Evolutionary conservation across 1,284 basidiomycete species (phyloP).

Genomic region (Ceratobasidium sp.): DNA sequence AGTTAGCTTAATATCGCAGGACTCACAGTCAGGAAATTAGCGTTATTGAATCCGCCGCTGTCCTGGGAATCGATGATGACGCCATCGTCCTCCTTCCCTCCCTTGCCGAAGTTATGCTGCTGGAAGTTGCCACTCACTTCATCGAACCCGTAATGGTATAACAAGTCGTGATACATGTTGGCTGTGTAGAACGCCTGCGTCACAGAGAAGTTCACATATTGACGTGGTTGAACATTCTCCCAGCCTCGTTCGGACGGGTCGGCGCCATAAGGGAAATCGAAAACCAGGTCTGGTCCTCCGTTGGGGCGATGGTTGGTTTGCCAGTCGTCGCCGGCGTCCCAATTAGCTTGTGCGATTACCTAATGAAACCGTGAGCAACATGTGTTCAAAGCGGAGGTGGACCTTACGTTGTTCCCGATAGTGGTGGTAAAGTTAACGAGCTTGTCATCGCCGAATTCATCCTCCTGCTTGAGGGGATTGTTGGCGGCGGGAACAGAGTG

Average conservation of each 20-base stretch:
- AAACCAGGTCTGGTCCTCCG: constrained; percentile 61
- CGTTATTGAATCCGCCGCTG: constrained; percentile 55
- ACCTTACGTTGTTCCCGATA: constrained; percentile 83
- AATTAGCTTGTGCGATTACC: constrained; percentile 86
- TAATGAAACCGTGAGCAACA: constrained; percentile 42
- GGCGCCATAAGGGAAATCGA: constrained; percentile 76
- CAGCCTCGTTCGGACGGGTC: constrained; percentile 57
- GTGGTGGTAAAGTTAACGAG: constrained; percentile 76
- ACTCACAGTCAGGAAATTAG: constrained; percentile 57
- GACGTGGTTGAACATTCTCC: constrained; percentile 69
- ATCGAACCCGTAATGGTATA: constrained; percentile 56
- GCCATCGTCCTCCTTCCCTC: constrained; percentile 58
- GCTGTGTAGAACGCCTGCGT: constrained; percentile 88
- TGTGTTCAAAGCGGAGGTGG: neutral
- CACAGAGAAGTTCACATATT: constrained; percentile 84
- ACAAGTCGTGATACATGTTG: constrained; percentile 58
- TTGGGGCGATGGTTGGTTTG: constrained; percentile 80
- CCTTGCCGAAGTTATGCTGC: constrained; percentile 58
- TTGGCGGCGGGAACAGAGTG: constrained; percentile 61
- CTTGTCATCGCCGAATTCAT: constrained; percentile 43
- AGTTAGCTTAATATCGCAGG: neutral
- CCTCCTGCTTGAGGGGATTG: constrained; percentile 55
- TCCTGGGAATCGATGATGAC: constrained; percentile 61
- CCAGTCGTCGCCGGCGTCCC: constrained; percentile 81
- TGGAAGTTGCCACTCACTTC: constrained; percentile 62